Evolutionary conservation across 2,329 filamentous ascomycete species (phyloP).

Genomic region (Trichophyton benhamiae): DNA sequence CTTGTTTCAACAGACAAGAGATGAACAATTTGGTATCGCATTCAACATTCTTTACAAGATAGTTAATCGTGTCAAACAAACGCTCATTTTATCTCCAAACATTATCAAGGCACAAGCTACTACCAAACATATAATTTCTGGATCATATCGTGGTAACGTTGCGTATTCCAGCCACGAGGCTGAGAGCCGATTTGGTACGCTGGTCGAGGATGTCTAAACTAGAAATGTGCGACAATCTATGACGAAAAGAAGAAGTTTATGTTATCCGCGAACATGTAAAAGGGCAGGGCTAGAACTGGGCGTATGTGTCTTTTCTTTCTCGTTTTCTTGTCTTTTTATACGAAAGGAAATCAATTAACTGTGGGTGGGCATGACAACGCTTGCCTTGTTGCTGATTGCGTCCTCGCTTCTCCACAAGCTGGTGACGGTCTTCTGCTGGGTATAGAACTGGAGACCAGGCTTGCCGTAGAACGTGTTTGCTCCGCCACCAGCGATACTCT

Average conservation of each 20-base stretch:
- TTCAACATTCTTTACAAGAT: background rate
- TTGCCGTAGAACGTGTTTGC: conserved; percentile 92
- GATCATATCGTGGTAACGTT: background rate
- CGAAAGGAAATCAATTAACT: conserved; percentile 6
- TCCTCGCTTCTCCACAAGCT: conserved; percentile 79
- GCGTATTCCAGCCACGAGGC: background rate
- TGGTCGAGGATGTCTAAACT: conserved; percentile 1
- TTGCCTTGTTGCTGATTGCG: conserved; percentile 71
- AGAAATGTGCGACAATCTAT: conserved; percentile 2
- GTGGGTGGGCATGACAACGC: conserved; percentile 75
- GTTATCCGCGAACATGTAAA: conserved; percentile 1
- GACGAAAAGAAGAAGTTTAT: background rate
- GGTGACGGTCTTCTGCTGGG: conserved; percentile 95
- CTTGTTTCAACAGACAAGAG: background rate
- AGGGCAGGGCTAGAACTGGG: background rate
- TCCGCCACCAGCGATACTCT: conserved; percentile 79
- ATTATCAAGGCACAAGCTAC: background rate
- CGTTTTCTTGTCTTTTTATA: background rate
- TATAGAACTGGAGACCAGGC: conserved; percentile 88
- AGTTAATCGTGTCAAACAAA: background rate
- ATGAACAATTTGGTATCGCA: background rate
- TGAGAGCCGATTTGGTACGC: background rate
- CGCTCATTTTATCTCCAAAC: background rate
- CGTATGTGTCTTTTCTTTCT: background rate
- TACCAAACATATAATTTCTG: background rate